Conservation (phyloP, 108 stramenopile genomes). For the Pseudonitzschia delicatissima region DNA sequence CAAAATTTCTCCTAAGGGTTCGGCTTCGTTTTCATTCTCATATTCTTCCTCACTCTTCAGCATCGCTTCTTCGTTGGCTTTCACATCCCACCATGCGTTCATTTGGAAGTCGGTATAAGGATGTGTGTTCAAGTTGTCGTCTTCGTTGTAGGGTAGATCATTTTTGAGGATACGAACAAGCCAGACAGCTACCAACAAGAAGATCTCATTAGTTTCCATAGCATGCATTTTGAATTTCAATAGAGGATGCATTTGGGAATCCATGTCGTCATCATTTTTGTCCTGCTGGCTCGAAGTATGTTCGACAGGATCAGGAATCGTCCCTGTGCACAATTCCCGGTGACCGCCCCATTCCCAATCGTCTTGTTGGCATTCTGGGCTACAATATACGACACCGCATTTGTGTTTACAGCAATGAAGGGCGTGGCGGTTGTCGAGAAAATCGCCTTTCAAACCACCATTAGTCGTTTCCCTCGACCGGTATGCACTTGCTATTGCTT, state of each 20-base stretch:
- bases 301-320: conserved; percentile 17
- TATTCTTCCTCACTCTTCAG: neutral
- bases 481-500: neutral
- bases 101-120: conserved; percentile 48
- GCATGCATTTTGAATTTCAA: conserved; percentile 53
- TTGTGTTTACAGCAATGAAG: conserved; percentile 45
- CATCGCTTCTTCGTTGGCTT: conserved; percentile 12
- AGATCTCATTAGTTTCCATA: conserved; percentile 56
- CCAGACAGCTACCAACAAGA: conserved; percentile 57
- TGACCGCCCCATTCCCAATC: conserved; percentile 49
- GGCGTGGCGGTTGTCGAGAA: conserved; percentile 6
- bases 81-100: conserved; percentile 66
- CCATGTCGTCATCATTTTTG: neutral
- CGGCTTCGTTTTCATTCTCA: conserved; percentile 11
- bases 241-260: conserved; percentile 40
- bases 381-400: conserved; percentile 59
- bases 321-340: conserved; percentile 50
- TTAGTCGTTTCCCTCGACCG: neutral
- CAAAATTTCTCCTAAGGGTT: conserved; percentile 25
- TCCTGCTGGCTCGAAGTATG: neutral
- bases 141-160: conserved; percentile 26
- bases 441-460: neutral
- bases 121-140: conserved; percentile 20
- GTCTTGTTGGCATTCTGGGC: conserved; percentile 48
- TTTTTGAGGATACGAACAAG: conserved; percentile 26